A percentile compares a stretch with the other conserved stretches of the same genome.
phyloP scores from a whole-genome alignment of 768 basidiomycete species.

The Phylloporus sp. region DNA sequence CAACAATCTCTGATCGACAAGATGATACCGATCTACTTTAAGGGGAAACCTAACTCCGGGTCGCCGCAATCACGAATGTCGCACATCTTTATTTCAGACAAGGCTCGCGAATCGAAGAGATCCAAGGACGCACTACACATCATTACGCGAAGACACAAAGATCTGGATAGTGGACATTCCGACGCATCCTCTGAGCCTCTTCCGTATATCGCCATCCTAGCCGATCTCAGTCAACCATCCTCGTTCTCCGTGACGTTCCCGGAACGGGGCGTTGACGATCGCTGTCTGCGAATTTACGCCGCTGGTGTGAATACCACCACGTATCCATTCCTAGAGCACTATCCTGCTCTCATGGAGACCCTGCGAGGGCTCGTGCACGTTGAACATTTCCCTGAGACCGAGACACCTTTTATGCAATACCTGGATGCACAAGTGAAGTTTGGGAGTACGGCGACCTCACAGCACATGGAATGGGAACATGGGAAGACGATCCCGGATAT shows the following conservation, averaged over 20 bases:
- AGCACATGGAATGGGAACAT: slow-evolving; percentile 7
- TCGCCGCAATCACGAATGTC: background rate
- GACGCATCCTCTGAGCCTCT: background rate
- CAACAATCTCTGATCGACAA: slow-evolving; percentile 11
- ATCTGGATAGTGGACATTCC: background rate
- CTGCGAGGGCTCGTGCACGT: background rate
- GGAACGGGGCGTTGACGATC: background rate
- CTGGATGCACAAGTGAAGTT: slow-evolving; percentile 1
- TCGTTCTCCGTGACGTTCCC: slow-evolving; percentile 4
- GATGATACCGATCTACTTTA: slow-evolving; percentile 11
- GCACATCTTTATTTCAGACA: slow-evolving; percentile 19
- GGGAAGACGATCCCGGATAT: background rate
- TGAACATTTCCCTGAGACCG: background rate
- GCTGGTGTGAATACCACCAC: background rate
- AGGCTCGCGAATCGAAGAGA: background rate
- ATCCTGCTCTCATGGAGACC: background rate
- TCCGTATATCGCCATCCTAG: slow-evolving; percentile 10
- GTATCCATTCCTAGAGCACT: slow-evolving; percentile 4
- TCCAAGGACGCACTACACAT: background rate
- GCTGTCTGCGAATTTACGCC: slow-evolving; percentile 8
- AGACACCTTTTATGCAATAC: background rate
- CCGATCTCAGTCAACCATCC: slow-evolving; percentile 1
- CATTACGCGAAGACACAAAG: background rate
- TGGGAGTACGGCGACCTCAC: background rate
- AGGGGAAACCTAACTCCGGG: background rate